Conservation (phyloP, 176 grass and related monocot genomes). For the Zoysia japonica region DNA sequence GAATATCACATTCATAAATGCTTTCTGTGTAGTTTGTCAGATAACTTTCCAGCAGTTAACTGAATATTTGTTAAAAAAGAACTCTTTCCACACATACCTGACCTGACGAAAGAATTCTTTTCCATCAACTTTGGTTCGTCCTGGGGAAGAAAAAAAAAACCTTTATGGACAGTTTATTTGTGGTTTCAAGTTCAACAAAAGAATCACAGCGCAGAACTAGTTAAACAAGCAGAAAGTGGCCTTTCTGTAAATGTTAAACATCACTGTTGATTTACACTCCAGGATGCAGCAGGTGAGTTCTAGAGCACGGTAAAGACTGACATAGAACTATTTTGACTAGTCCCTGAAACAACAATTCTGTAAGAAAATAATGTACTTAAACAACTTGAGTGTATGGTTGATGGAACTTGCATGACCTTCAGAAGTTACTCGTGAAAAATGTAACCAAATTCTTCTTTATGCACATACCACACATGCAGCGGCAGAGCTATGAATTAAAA, state of each 20-base stretch:
- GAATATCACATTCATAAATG: constrained; percentile 6
- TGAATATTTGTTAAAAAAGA: background rate
- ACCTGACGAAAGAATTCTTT: constrained; percentile 98
- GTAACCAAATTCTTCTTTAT: background rate
- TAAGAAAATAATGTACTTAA: too few relatives aligned
- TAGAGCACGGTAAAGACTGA: too few relatives aligned
- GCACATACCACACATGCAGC: background rate
- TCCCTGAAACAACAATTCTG: too few relatives aligned
- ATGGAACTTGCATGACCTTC: background rate
- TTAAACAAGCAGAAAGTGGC: background rate
- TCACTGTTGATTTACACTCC: background rate
- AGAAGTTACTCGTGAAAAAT: background rate
- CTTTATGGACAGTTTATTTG: background rate
- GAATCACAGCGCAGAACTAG: background rate
- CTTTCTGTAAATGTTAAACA: background rate
- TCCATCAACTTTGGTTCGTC: constrained; percentile 82
- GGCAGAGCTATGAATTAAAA: too few relatives aligned
- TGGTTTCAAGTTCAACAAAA: background rate
- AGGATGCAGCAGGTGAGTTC: too few relatives aligned
- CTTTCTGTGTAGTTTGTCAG: background rate
- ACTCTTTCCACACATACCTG: constrained; percentile 48
- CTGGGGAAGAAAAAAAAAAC: constrained; percentile 47
- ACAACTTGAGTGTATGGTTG: background rate
- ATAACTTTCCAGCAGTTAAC: background rate
- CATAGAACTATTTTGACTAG: too few relatives aligned